These are phyloP conservation scores for Halenospora varia DNA, from an alignment of 495 filamentous ascomycete species.

Conservation along the genomic window DNA sequence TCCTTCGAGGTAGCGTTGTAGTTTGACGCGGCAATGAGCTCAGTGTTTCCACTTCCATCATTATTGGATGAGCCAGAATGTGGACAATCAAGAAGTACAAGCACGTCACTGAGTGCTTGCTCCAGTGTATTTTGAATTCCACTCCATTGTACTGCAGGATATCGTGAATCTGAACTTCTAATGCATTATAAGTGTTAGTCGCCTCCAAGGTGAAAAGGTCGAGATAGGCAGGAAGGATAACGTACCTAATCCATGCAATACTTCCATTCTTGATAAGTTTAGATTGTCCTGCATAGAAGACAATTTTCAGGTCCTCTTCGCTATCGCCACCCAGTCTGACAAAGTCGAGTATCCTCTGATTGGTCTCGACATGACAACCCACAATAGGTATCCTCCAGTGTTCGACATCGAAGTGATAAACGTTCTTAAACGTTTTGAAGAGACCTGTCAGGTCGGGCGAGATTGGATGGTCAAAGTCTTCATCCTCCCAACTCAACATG, in stretches of 20 bases:
- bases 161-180: background rate
- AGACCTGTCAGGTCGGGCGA: background rate
- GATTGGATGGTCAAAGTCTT: background rate
- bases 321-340: background rate
- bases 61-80: constrained; percentile 4
- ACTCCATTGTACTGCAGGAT: constrained; percentile 2
- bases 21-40: constrained; percentile 28
- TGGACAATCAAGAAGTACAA: constrained; percentile 9
- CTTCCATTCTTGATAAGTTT: background rate
- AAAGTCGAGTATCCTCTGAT: background rate
- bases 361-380: background rate
- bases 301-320: constrained; percentile 1
- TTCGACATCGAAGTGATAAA: constrained; percentile 3
- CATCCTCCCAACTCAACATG: constrained; percentile 2
- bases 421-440: background rate
- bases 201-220: no score
- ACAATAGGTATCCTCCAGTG: constrained; percentile 1
- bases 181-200: no score
- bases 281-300: constrained; percentile 1
- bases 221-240: no score
- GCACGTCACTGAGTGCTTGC: constrained; percentile 9
- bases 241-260: constrained; percentile 1
- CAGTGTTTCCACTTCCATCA: constrained; percentile 33
- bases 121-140: constrained; percentile 10
- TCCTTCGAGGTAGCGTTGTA: background rate